A percentile compares a stretch with the other conserved stretches of the same genome.
These are phyloP conservation scores for Cucurbita pepo DNA, from an alignment of 306 rosid species.

Conservation along the genomic window DNA sequence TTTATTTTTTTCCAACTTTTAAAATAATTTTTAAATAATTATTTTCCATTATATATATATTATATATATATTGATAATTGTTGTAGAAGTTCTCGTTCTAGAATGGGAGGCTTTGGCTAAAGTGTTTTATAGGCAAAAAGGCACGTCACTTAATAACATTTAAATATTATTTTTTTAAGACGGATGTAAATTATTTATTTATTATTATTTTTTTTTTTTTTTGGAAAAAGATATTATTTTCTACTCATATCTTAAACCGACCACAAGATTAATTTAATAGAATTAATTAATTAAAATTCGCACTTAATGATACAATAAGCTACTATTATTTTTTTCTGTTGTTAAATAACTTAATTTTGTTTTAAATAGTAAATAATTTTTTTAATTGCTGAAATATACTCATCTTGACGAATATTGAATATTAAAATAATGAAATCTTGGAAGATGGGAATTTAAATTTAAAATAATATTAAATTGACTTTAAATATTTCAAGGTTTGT, in stretches of 20 bases:
- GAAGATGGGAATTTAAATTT: no score
- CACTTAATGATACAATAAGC: neutral
- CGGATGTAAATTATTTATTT: neutral
- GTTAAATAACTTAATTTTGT: neutral
- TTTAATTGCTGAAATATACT: no score
- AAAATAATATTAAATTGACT: no score
- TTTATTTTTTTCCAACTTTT: no score
- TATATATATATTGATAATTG: no score
- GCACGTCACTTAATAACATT: neutral
- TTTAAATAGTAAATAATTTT: no score
- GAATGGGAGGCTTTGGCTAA: neutral
- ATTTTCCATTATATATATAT: no score
- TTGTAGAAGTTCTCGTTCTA: neutral
- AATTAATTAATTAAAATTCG: neutral
- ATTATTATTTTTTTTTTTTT: no score
- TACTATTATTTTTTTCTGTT: neutral
- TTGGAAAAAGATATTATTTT: neutral
- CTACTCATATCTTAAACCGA: neutral
- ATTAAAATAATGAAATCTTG: no score
- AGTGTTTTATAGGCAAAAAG: neutral
- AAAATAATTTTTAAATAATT: no score
- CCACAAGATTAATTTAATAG: neutral
- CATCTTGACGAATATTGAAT: no score
- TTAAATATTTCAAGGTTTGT: no score
- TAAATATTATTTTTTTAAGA: neutral